Evolutionary conservation across 805 yeast species (phyloP).

Genomic region (Hanseniaspora jakobsenii): DNA sequence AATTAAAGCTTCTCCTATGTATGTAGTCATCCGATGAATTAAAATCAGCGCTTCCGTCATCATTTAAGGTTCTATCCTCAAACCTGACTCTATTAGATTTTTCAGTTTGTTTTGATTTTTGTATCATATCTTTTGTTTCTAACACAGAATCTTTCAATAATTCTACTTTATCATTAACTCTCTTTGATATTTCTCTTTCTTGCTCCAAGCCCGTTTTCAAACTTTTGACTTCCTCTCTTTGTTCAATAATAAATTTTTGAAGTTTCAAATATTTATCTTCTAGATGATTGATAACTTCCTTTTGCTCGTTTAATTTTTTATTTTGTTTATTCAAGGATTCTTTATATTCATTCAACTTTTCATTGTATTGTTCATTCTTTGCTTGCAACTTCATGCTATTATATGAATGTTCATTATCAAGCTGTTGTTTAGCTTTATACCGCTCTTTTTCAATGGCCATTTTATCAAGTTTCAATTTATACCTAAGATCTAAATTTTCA

Average conservation of each 20-base stretch:
- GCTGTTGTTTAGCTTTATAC: not conserved
- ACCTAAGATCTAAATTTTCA: slow-evolving; percentile 3
- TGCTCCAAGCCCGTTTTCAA: slow-evolving; percentile 1
- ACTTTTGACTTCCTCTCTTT: slow-evolving; percentile 3
- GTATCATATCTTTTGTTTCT: slow-evolving; percentile 8
- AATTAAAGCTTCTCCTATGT: no score
- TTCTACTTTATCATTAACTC: slow-evolving; percentile 4
- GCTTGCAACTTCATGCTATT: slow-evolving; percentile 1
- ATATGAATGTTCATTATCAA: not conserved
- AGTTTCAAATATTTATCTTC: slow-evolving; percentile 6
- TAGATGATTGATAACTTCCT: slow-evolving; percentile 2
- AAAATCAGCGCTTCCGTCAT: no score
- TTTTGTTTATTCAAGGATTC: slow-evolving; percentile 6
- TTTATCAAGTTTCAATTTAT: slow-evolving; percentile 4
- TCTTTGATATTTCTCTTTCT: slow-evolving; percentile 4
- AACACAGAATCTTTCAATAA: slow-evolving; percentile 6
- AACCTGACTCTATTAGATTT: slow-evolving; percentile 4
- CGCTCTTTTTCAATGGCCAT: not conserved
- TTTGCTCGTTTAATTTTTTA: not conserved
- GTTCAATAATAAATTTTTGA: not conserved
- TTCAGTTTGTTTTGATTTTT: not conserved
- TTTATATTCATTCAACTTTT: slow-evolving; percentile 3
- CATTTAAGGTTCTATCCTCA: no score
- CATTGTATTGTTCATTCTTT: not conserved
- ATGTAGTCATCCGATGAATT: no score